phyloP scores from a whole-genome alignment of 1,284 basidiomycete species.

The Cronartium quercuum region DNA sequence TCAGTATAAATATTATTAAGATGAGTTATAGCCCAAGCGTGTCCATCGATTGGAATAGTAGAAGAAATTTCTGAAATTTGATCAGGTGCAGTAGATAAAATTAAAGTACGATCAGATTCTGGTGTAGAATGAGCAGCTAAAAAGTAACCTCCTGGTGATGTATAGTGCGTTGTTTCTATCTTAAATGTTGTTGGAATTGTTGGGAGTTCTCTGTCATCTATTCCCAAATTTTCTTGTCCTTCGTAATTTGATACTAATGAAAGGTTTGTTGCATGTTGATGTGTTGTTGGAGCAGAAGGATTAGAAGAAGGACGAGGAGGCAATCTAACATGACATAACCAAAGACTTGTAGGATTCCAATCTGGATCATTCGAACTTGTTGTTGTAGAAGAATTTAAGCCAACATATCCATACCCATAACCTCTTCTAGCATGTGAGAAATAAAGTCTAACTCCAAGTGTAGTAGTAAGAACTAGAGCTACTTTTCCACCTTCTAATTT shows the following conservation, averaged over 20 bases:
- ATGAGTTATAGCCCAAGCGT: constrained; percentile 67
- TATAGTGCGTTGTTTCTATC: constrained; percentile 52
- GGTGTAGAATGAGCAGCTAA: constrained; percentile 54
- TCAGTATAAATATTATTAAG: constrained; percentile 49
- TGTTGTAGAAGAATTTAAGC: constrained; percentile 39
- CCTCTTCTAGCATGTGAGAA: constrained; percentile 56
- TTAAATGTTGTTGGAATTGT: constrained; percentile 51
- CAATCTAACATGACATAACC: constrained; percentile 68
- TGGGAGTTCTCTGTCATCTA: constrained; percentile 52
- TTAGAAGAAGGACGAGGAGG: constrained; percentile 55
- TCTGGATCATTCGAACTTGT: constrained; percentile 19
- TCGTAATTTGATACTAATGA: constrained; percentile 26
- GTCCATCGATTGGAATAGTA: constrained; percentile 66
- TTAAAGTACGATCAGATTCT: constrained; percentile 64
- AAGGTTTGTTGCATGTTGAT: constrained; percentile 31
- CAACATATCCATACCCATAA: constrained; percentile 43
- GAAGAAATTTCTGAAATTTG: constrained; percentile 66
- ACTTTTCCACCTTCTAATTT: constrained; percentile 51
- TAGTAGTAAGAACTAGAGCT: constrained; percentile 66
- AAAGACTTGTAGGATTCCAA: constrained; percentile 51
- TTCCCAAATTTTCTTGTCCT: constrained; percentile 24
- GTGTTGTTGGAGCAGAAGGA: constrained; percentile 24
- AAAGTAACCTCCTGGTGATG: constrained; percentile 51
- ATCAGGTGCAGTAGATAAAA: constrained; percentile 70
- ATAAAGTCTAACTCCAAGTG: constrained; percentile 65